Evolutionary conservation across 2,329 filamentous ascomycete genomes (phyloP).

Genomic region (Hypoxylon sp.): DNA sequence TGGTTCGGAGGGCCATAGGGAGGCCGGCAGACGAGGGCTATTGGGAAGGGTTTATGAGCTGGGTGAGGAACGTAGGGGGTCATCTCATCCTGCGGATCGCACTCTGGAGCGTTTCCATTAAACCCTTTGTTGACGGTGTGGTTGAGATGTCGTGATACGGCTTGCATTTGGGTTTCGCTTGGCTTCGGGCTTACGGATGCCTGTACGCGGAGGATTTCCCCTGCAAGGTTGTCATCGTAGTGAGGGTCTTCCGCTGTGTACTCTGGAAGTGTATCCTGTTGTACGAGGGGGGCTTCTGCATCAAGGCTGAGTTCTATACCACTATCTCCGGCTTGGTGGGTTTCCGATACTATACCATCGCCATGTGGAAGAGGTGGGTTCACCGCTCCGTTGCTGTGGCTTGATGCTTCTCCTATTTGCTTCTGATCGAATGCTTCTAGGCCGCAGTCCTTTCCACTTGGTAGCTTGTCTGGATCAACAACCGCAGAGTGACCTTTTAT

Average conservation of each 20-base stretch:
- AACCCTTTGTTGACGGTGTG: constrained; percentile 69
- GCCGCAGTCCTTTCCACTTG: constrained; percentile 34
- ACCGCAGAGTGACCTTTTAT: constrained; percentile 53
- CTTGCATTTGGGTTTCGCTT: constrained; percentile 69
- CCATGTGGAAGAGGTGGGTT: background rate
- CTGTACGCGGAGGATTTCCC: constrained; percentile 75
- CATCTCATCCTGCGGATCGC: constrained; percentile 69
- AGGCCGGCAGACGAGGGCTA: constrained; percentile 78
- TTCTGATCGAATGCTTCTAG: constrained; percentile 15
- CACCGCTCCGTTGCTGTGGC: background rate
- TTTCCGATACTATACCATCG: background rate
- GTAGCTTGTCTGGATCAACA: constrained; percentile 51
- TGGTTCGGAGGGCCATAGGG: constrained; percentile 77
- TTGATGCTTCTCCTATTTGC: background rate
- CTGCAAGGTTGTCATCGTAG: constrained; percentile 73
- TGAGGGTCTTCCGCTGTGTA: constrained; percentile 73
- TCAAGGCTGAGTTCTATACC: background rate
- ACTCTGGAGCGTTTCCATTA: constrained; percentile 68
- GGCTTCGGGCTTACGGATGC: constrained; percentile 65
- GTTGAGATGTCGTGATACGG: constrained; percentile 77
- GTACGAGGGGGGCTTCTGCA: background rate
- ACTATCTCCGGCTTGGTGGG: background rate
- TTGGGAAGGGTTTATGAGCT: constrained; percentile 72
- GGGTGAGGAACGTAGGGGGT: constrained; percentile 75
- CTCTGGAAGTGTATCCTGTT: constrained; percentile 60